Evolutionary conservation across 257 asterid genomes (phyloP).

Genomic region (Anisodus tanguticus): DNA sequence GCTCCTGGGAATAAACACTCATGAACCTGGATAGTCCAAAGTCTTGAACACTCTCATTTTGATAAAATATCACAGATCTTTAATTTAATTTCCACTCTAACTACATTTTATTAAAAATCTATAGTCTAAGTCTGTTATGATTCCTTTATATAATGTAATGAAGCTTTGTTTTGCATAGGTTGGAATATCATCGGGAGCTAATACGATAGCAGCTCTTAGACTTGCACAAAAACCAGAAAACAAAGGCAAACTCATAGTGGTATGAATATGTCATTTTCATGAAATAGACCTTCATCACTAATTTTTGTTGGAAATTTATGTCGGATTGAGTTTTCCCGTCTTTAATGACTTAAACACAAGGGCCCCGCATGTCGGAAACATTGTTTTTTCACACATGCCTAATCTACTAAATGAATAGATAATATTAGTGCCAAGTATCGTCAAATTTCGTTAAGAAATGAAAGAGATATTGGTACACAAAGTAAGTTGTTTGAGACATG

Average conservation of each 20-base stretch:
- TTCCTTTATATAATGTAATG: neutral
- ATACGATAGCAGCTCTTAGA: constrained; percentile 86
- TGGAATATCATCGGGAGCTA: constrained; percentile 97
- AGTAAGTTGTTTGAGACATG: too few species aligned
- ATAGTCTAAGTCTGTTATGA: neutral
- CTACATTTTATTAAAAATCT: neutral
- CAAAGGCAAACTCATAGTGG: constrained; percentile 96
- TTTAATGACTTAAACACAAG: too few species aligned
- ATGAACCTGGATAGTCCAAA: neutral
- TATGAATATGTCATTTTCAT: constrained; percentile 36
- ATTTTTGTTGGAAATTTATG: too few species aligned
- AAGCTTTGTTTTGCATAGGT: constrained; percentile 51
- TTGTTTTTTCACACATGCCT: too few species aligned
- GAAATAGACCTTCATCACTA: neutral
- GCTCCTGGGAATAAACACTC: neutral
- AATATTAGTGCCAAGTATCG: too few species aligned
- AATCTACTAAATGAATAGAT: too few species aligned
- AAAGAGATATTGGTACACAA: too few species aligned
- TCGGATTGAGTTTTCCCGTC: too few species aligned
- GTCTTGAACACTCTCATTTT: neutral
- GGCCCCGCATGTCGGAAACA: too few species aligned
- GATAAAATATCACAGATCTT: neutral
- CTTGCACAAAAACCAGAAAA: constrained; percentile 89
- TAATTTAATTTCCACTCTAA: neutral
- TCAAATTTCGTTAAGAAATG: too few species aligned